Base-by-base conservation (phyloP, 352 stramenopile species). In the Phytophthora cajani region DNA sequence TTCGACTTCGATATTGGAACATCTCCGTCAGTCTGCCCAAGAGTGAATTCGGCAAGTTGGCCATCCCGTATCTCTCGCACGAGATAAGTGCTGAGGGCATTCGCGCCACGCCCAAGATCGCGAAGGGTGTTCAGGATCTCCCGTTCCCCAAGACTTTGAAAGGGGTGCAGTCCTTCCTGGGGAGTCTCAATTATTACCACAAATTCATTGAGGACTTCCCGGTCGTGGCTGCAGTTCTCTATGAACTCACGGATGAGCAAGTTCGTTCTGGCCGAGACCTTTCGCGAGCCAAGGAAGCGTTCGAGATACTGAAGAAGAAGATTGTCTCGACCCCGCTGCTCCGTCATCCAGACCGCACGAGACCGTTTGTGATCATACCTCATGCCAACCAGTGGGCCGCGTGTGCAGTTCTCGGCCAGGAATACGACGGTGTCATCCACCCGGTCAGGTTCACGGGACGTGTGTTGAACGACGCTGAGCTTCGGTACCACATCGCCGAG, bases 21-120 rank as follows among this genome's bases (percentile, higher is more conserved):
- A 60, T 60, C 5, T 60, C 54, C 0, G 54, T 60, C 19, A 60
- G 36, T 19, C 36, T 60, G 2, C 33, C 54, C 8, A 60, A 50
- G n/a, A 21, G 54, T 11, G 49, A 55, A 9, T 55, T 55, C 5
- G 49, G 21, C 0, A 55, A 55, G 21, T n/a, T n/a, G 9, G 16
- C 49, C 8, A 55, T 32, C 10, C 54, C 33, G 5, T 60, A 50
- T 8, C 32, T 60, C 17, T 60, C 32, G 5, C 36, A 50, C 11
- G 54, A 38, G 4, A 60, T 60, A 1, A 50, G 33, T 50, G 53
- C 33, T 21, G 54, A 60, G 19, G 33, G 33, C 0, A 50, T 60
- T 12, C 25, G 54, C 5, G 54, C 36, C 9, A 60, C 19, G 5
- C 54, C 32, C 3, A 60, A 60, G 19, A 36, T 60, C 19, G 38